Conservation (phyloP, 352 stramenopile species). For the Globisporangium paddicum region DNA sequence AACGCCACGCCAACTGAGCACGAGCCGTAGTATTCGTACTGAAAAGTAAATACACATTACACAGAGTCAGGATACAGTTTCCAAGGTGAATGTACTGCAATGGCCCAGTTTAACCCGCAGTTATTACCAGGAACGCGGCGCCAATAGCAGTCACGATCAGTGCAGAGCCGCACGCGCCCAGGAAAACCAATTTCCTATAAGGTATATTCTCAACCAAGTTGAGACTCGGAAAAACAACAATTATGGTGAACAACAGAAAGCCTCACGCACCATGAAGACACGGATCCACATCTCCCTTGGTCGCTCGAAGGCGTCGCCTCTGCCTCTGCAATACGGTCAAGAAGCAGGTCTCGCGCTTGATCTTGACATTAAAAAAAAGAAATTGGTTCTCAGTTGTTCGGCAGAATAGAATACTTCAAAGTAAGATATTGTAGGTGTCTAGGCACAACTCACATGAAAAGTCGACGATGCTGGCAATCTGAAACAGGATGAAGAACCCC, state of each 20-base stretch:
- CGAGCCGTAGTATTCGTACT: conserved; percentile 89
- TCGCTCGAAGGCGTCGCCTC: not conserved
- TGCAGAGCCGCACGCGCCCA: conserved; percentile 51
- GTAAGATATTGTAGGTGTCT: not conserved
- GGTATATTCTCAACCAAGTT: not conserved
- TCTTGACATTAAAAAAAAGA: conserved; percentile 30
- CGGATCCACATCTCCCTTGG: not conserved
- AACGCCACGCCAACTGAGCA: conserved; percentile 77
- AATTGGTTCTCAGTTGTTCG: not conserved
- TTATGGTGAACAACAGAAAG: not conserved
- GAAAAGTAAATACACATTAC: not conserved
- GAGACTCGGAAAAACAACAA: not conserved
- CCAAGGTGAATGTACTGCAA: too few species aligned
- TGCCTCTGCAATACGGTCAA: conserved; percentile 45
- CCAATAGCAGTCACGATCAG: conserved; percentile 49
- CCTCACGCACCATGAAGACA: not conserved
- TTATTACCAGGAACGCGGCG: conserved; percentile 41
- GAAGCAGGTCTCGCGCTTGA: conserved; percentile 47
- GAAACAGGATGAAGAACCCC: conserved; percentile 72
- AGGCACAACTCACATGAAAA: conserved; percentile 48
- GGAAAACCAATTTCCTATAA: conserved; percentile 44
- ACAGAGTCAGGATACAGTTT: not conserved
- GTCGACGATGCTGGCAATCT: conserved; percentile 76
- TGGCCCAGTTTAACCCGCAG: too few species aligned
- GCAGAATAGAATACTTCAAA: not conserved